Percentiles rank a stretch among this genome's conserved stretches.
These are phyloP conservation scores for Nicotiana undulata DNA, from an alignment of 257 asterid genomes.

Conservation along the genomic window DNA sequence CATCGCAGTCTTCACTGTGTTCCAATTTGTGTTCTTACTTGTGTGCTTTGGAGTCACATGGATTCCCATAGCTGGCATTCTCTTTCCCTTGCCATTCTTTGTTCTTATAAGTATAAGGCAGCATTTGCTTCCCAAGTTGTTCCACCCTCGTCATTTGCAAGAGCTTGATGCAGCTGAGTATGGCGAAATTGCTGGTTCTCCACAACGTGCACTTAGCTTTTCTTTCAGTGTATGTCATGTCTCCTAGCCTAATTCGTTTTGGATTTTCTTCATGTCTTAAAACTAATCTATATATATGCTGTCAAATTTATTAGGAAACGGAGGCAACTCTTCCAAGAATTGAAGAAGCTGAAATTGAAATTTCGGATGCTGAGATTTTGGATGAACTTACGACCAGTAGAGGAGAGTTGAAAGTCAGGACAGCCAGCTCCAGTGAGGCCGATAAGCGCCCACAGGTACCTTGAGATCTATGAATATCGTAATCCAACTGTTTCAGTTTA, in stretches of 20 bases:
- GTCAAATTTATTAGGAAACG: not conserved
- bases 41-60: constrained; percentile 1
- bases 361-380: not conserved
- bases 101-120: not conserved
- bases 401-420: not conserved
- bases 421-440: not conserved
- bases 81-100: not conserved
- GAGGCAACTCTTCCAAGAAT: not conserved
- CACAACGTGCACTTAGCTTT: not conserved
- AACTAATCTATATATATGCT: not conserved
- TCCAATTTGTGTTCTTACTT: not conserved
- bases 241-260: not conserved
- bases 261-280: not conserved
- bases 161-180: not conserved
- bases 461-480: no score
- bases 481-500: not conserved
- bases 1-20: not conserved
- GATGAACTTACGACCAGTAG: constrained; percentile 5
- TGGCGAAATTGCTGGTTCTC: not conserved
- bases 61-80: constrained; percentile 8
- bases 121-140: not conserved
- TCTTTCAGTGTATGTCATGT: not conserved
- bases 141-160: not conserved
- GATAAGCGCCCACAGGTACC: not conserved
- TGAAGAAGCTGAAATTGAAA: not conserved